Base-by-base conservation (phyloP, 2,329 filamentous ascomycete genomes). In the Coniochaeta hoffmannii region DNA sequence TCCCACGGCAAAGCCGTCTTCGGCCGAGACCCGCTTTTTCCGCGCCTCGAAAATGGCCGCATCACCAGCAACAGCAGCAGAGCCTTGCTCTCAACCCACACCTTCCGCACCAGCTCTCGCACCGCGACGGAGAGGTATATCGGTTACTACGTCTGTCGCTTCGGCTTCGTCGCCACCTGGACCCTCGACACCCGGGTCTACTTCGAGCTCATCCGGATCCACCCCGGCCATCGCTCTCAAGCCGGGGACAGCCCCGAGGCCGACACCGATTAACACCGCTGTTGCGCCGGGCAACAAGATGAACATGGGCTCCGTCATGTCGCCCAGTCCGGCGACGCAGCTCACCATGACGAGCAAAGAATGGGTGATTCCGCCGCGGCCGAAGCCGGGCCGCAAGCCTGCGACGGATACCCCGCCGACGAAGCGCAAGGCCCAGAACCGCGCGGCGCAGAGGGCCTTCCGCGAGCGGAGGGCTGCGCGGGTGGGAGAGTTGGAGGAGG, bases 401-500 rank as follows among this genome's bases (percentile, higher is more conserved):
- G 90, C 90, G 50, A 95, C 90, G 34, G 92, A 97, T 67, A 95
- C 92, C 53, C 91, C 92, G 14, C 89, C 89, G 1, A 96, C 91
- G 44, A 96, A 96, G 75, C 85, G 94, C 61, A 95, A 97, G 76
- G 89, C 90, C 1, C 94, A 97, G 74, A 97, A 97, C 70, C 83
- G 94, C 58, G 89, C 90, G 50, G 93, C 93, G 3, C 93, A 97
- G 73, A 80, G 93, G 57, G 90, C 89, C 1, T 97, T 97, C 71
- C 82, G 93, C 32, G 91, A 96, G 72, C 81, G 93, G 56, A 83
- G 93, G 60, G 90, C 90, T 2, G 89, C 90, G 24, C 88, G 90
- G 36, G 89, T 97, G 7, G 86, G 88, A 36, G 92, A 87, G 66
- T 73, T 88, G 31, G 84, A 89, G 68, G 82, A 86, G 62, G 81